Percentiles rank a stretch among this genome's conserved stretches.
phyloP scores from a whole-genome alignment of 495 filamentous ascomycete species.

The Venustampulla echinocandica region DNA sequence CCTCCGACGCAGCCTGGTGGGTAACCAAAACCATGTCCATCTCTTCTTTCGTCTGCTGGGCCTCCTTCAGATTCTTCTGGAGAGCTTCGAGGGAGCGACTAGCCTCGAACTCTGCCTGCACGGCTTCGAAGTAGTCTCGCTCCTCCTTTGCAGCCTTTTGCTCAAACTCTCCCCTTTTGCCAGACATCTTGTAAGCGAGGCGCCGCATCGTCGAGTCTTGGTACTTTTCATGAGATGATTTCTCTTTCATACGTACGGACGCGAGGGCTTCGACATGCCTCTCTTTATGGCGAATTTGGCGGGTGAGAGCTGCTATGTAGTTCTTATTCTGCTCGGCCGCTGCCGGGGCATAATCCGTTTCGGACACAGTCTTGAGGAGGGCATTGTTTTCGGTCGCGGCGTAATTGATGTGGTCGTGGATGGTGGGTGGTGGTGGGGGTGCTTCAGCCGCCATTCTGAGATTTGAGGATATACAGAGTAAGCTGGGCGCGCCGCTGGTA shows the following conservation, averaged over 20 bases:
- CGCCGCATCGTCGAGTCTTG: constrained; percentile 38
- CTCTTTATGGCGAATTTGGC: constrained; percentile 21
- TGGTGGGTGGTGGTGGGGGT: too few relatives aligned
- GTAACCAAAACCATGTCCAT: constrained; percentile 21
- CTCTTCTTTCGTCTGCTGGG: constrained; percentile 17
- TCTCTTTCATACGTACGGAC: constrained; percentile 27
- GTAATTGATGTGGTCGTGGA: background rate
- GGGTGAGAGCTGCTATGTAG: constrained; percentile 31
- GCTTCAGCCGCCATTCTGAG: too few relatives aligned
- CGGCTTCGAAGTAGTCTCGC: constrained; percentile 36
- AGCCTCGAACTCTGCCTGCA: constrained; percentile 31
- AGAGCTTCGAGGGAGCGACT: constrained; percentile 29
- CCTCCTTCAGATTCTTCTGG: constrained; percentile 22
- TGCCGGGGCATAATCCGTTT: constrained; percentile 31
- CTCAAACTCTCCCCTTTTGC: constrained; percentile 33
- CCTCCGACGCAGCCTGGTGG: constrained; percentile 29
- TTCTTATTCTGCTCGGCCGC: constrained; percentile 30
- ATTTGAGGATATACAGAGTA: too few relatives aligned
- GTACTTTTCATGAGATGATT: constrained; percentile 39
- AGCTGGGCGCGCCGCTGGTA: too few relatives aligned
- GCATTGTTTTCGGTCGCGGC: constrained; percentile 5
- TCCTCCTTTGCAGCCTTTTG: constrained; percentile 38
- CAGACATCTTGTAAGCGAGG: constrained; percentile 35
- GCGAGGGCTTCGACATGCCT: constrained; percentile 14
- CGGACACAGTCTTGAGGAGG: constrained; percentile 10